These are phyloP conservation scores for Puccinia hordei DNA, from an alignment of 1,284 basidiomycete genomes.

Conservation along the genomic window DNA sequence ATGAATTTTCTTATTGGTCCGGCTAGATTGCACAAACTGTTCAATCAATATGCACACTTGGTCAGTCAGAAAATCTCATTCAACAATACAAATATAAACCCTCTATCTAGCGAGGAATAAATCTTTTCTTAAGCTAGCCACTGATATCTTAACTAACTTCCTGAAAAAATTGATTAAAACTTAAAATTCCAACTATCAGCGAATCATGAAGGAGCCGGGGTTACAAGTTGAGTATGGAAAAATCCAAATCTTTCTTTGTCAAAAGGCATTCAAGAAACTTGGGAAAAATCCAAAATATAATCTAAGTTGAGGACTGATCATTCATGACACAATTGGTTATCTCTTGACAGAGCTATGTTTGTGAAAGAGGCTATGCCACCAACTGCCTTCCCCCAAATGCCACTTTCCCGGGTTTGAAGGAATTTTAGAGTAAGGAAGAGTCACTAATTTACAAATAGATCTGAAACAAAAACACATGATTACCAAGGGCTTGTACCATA, in stretches of 20 bases:
- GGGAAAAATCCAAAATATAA: neutral
- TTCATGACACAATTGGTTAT: neutral
- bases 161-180: neutral
- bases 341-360: conserved; percentile 22
- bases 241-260: neutral
- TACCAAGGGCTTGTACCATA: no score
- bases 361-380: conserved; percentile 26
- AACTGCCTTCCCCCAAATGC: conserved; percentile 12
- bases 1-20: conserved; percentile 14
- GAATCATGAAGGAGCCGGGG: conserved; percentile 2
- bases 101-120: neutral
- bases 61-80: neutral
- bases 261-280: neutral
- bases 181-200: neutral
- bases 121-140: neutral
- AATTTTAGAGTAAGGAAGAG: neutral
- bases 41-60: conserved; percentile 19
- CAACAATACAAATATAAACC: neutral
- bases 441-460: neutral
- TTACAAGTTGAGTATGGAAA: conserved; percentile 10
- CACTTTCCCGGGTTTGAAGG: neutral
- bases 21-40: conserved; percentile 3
- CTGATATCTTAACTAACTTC: neutral
- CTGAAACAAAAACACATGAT: no score
- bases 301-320: neutral